Percentiles rank a stretch among this genome's conserved stretches.
These are phyloP conservation scores for Ophiostoma australiae DNA, from an alignment of 2,329 filamentous ascomycete species.

Conservation along the genomic window DNA sequence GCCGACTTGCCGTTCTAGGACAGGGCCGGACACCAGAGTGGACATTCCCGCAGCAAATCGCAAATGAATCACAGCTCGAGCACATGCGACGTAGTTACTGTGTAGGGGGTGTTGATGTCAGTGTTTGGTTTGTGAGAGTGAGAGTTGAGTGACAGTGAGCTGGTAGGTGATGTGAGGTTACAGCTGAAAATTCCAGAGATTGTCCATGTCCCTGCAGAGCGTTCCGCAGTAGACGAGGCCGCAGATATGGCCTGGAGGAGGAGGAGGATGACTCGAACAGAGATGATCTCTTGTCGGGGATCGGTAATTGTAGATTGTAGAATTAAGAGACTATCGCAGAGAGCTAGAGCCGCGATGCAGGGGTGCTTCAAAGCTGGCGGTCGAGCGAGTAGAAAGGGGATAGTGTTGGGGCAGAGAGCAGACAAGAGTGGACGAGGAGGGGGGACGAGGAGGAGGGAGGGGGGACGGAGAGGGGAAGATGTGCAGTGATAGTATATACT, in stretches of 20 bases:
- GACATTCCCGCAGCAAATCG: background rate
- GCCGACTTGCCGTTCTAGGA: constrained; percentile 23
- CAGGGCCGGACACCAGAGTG: constrained; percentile 15
- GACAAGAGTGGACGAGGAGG: background rate
- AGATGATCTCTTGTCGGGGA: background rate
- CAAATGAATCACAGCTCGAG: background rate
- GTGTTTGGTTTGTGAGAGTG: too few species aligned
- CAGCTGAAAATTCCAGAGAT: background rate
- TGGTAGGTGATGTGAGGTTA: background rate
- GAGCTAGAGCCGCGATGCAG: background rate
- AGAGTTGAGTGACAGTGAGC: background rate
- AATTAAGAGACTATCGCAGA: background rate
- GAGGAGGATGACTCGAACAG: background rate
- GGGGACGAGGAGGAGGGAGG: background rate
- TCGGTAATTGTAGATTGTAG: background rate
- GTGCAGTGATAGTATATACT: background rate
- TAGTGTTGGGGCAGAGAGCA: background rate
- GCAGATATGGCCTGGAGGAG: background rate
- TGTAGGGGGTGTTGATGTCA: too few species aligned
- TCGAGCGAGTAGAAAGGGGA: background rate
- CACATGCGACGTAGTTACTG: background rate
- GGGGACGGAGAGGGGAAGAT: background rate
- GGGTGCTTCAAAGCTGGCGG: background rate
- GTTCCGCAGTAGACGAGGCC: background rate
- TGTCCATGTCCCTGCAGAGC: background rate